phyloP scores from a whole-genome alignment of 192 early-diverging fungal genomes.

The Diversispora epigaea region DNA sequence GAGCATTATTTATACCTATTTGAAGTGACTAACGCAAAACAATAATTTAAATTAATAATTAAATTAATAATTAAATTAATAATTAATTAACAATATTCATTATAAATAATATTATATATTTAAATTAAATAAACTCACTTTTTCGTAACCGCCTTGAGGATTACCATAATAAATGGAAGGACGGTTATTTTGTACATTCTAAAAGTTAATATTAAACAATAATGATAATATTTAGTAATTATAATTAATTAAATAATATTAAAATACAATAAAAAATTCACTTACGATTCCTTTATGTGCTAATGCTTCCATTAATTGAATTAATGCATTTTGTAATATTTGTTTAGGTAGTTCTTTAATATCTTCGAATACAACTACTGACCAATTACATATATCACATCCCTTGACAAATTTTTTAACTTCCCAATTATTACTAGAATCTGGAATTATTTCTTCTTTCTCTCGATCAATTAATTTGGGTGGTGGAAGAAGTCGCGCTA shows the following conservation, averaged over 20 bases:
- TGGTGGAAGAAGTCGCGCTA: slow-evolving; percentile 68
- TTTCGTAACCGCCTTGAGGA: slow-evolving; percentile 67
- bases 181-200: slow-evolving; percentile 44
- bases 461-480: slow-evolving; percentile 61
- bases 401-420: slow-evolving; percentile 72
- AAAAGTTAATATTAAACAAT: neutral
- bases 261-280: neutral
- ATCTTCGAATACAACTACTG: slow-evolving; percentile 75
- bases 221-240: slow-evolving; percentile 45
- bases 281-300: slow-evolving; percentile 49
- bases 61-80: no score
- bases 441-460: slow-evolving; percentile 50
- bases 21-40: slow-evolving; percentile 46
- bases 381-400: slow-evolving; percentile 67
- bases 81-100: neutral
- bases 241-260: neutral
- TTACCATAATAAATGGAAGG: slow-evolving; percentile 53
- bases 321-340: slow-evolving; percentile 69
- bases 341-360: slow-evolving; percentile 48
- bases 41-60: neutral
- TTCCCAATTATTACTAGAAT: slow-evolving; percentile 78
- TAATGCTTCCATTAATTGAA: slow-evolving; percentile 69
- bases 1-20: slow-evolving; percentile 65
- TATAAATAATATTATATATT: neutral
- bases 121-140: slow-evolving; percentile 57